A percentile compares a stretch with the other conserved stretches of the same genome.
phyloP scores from a whole-genome alignment of 1,284 basidiomycete genomes.

The Papiliotrema terrestris region DNA sequence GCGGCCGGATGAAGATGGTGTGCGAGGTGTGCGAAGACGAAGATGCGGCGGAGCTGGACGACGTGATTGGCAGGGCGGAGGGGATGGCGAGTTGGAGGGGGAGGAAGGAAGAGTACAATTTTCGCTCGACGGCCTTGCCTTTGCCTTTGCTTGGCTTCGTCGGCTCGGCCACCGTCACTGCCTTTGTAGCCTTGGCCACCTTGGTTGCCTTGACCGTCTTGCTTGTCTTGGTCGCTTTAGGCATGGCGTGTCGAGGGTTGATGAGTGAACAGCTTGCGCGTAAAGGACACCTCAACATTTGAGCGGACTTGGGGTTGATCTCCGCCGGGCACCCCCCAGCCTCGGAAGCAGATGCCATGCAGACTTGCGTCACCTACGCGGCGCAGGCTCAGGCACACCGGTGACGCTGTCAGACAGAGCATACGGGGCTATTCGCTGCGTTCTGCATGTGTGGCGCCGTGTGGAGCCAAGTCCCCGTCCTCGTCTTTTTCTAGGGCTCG shows the following conservation, averaged over 20 bases:
- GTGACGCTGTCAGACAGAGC: too few relatives aligned
- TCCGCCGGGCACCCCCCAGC: background rate
- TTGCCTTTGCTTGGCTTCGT: background rate
- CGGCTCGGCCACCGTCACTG: background rate
- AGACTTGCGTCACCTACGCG: too few relatives aligned
- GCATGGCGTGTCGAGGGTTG: background rate
- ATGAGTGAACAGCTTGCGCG: background rate
- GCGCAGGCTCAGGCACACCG: too few relatives aligned
- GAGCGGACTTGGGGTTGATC: background rate
- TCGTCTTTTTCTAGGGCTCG: too few relatives aligned
- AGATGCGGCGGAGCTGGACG: slow-evolving; percentile 20
- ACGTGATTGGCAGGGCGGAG: slow-evolving; percentile 20
- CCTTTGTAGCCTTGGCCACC: background rate
- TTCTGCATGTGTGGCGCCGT: too few relatives aligned
- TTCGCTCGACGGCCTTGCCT: background rate
- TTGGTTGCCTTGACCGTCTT: background rate
- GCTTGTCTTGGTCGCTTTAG: background rate
- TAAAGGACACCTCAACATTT: background rate
- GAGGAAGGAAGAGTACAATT: slow-evolving; percentile 36
- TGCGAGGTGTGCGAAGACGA: slow-evolving; percentile 27
- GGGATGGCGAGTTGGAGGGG: slow-evolving; percentile 31
- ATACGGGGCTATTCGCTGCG: too few relatives aligned
- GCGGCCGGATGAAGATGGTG: slow-evolving; percentile 41
- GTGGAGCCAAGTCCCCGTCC: too few relatives aligned
- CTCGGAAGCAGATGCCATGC: background rate